A percentile compares a stretch with the other conserved stretches of the same genome.
phyloP scores from a whole-genome alignment of 129 eudicot genomes.

The Pulicaria dysenterica region DNA sequence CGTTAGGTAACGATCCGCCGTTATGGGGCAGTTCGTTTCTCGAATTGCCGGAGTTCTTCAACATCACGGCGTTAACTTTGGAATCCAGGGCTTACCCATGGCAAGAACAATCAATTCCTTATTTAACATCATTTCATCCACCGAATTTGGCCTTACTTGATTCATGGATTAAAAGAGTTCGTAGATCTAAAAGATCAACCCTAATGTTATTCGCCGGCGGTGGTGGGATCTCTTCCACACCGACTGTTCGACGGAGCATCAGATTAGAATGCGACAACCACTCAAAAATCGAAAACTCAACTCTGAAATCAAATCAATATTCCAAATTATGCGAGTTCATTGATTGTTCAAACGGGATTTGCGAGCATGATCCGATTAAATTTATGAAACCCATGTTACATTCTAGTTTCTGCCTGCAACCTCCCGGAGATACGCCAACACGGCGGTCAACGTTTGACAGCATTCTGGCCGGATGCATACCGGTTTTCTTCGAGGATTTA shows the following conservation, averaged over 20 bases:
- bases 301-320: conserved; percentile 22
- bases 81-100: conserved; percentile 78
- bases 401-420: conserved; percentile 82
- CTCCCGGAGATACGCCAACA: conserved; percentile 92
- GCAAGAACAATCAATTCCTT: conserved; percentile 80
- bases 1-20: conserved; percentile 48
- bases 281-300: conserved; percentile 8
- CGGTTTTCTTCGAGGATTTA: conserved; percentile 85
- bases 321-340: conserved; percentile 61
- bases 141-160: conserved; percentile 59
- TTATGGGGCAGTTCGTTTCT: conserved; percentile 79
- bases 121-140: conserved; percentile 90
- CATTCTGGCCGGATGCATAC: conserved; percentile 82
- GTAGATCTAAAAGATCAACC: conserved; percentile 47
- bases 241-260: conserved; percentile 76
- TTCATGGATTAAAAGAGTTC: conserved; percentile 63
- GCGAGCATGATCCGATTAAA: conserved; percentile 86
- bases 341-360: conserved; percentile 79
- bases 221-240: conserved; percentile 66
- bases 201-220: conserved; percentile 89
- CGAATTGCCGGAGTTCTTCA: conserved; percentile 63
- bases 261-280: conserved; percentile 59
- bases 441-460: conserved; percentile 79
- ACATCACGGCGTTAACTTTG: conserved; percentile 57
- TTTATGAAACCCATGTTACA: conserved; percentile 90